Conservation (phyloP, 169 alveolate genomes). For the Perkinsus chesapeaki region DNA sequence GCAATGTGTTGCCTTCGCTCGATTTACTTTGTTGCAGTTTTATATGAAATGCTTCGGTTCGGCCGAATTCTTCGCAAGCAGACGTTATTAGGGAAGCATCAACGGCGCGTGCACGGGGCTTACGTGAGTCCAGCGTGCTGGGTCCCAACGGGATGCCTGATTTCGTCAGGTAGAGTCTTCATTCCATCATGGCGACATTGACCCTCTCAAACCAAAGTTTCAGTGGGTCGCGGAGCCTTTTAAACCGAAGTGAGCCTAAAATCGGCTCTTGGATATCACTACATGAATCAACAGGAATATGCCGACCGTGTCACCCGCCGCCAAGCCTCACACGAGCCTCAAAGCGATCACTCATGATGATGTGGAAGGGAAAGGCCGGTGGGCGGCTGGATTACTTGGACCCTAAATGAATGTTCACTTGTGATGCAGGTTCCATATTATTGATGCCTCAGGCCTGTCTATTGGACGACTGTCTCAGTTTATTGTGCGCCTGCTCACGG, state of each 20-base stretch:
- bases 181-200: not conserved
- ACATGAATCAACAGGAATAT: too few species aligned
- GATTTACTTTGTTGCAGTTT: not conserved
- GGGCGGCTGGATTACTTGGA: not conserved
- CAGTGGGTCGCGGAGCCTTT: not conserved
- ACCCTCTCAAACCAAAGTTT: not conserved
- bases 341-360: constrained; percentile 60
- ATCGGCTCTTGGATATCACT: too few species aligned
- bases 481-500: not conserved
- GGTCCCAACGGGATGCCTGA: not conserved
- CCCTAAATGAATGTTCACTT: not conserved
- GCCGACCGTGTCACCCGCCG: constrained; percentile 63
- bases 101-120: not conserved
- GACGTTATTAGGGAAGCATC: not conserved
- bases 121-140: not conserved
- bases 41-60: not conserved
- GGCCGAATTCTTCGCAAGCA: not conserved
- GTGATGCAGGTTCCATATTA: not conserved
- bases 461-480: not conserved
- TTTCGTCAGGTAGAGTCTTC: not conserved
- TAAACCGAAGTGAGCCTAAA: not conserved
- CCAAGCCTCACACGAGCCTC: constrained; percentile 58
- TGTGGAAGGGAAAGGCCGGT: constrained; percentile 16
- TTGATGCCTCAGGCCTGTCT: not conserved
- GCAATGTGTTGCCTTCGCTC: too few species aligned